Conservation (phyloP, 805 yeast genomes). For the Kazachstania psychrophila region DNA sequence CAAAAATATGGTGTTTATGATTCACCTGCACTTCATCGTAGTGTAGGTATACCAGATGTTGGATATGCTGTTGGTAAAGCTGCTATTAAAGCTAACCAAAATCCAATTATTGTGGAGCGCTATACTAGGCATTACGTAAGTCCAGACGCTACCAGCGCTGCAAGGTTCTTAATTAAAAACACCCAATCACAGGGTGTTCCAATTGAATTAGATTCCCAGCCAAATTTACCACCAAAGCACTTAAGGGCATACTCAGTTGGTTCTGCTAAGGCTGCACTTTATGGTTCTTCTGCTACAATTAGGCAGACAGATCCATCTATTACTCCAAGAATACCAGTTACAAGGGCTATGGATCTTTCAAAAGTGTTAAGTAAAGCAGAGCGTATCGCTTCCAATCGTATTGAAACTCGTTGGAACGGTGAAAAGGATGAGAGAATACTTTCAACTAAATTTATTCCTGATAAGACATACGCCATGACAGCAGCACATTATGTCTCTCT, state of each 20-base stretch:
- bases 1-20: conserved; percentile 56
- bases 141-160: conserved; percentile 31
- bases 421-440: neutral
- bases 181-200: conserved; percentile 13
- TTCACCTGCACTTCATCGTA: conserved; percentile 37
- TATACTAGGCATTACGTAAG: neutral
- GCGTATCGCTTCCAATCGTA: conserved; percentile 20
- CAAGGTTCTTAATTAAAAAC: conserved; percentile 27
- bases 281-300: neutral
- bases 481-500: conserved; percentile 34
- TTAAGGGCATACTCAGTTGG: neutral
- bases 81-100: conserved; percentile 52
- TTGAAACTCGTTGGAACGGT: conserved; percentile 12
- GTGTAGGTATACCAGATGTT: conserved; percentile 55
- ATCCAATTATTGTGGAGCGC: conserved; percentile 2
- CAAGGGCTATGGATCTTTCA: conserved; percentile 20
- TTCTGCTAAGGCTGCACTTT: neutral
- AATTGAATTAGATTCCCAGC: neutral
- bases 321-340: neutral
- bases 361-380: conserved; percentile 28
- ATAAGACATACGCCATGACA: conserved; percentile 31
- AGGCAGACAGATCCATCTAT: neutral
- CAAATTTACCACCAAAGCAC: neutral
- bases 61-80: conserved; percentile 59
- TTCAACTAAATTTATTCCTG: neutral